phyloP scores from a whole-genome alignment of 371 early-diverging fungal genomes.

The Mucor piriformis region DNA sequence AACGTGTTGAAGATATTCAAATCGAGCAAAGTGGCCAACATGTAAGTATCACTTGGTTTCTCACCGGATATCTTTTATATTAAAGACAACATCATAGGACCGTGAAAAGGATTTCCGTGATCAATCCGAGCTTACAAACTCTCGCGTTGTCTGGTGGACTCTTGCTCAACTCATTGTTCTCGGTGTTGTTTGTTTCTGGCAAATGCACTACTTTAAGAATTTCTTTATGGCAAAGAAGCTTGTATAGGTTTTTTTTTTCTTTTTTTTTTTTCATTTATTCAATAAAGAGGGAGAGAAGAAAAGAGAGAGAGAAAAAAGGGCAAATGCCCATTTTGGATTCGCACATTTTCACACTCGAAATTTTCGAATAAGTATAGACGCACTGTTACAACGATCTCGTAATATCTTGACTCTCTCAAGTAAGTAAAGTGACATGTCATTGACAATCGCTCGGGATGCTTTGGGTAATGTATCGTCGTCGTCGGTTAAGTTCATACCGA shows the following conservation, averaged over 20 bases:
- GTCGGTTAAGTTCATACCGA: no score
- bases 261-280: neutral
- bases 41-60: slow-evolving; percentile 64
- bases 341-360: no score
- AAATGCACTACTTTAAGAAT: slow-evolving; percentile 85
- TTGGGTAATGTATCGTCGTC: no score
- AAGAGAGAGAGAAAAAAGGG: no score
- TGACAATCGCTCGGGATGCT: no score
- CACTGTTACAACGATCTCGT: no score
- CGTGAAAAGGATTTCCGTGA: slow-evolving; percentile 90
- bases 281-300: neutral
- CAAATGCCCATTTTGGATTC: no score
- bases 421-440: no score
- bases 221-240: slow-evolving; percentile 96
- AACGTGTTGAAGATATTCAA: slow-evolving; percentile 80
- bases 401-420: no score
- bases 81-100: slow-evolving; percentile 52
- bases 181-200: slow-evolving; percentile 87
- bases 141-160: slow-evolving; percentile 88
- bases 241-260: slow-evolving; percentile 49
- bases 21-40: slow-evolving; percentile 90
- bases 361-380: no score
- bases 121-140: slow-evolving; percentile 81
- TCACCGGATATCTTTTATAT: neutral
- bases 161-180: slow-evolving; percentile 82